These are phyloP conservation scores for Nemania bipapillata DNA, from an alignment of 2,329 filamentous ascomycete species.

Conservation along the genomic window DNA sequence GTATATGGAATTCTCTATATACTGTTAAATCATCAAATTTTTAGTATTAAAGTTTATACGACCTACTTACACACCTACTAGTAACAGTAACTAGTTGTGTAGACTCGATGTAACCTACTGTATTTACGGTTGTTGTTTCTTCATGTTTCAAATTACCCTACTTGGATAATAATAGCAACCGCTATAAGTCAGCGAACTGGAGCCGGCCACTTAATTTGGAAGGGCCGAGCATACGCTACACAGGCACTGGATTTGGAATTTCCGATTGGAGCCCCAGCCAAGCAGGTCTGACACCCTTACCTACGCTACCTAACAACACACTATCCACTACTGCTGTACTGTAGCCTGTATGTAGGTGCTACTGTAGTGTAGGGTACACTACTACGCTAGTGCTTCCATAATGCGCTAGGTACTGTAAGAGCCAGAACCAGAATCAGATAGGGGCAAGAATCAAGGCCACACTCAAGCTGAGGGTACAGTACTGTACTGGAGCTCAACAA, in stretches of 20 bases:
- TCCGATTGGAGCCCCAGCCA: conserved; percentile 23
- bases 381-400: background rate
- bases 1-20: too few relatives aligned
- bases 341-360: background rate
- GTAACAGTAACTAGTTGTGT: too few relatives aligned
- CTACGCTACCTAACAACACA: background rate
- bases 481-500: conserved; percentile 4
- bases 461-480: background rate
- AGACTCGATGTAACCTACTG: background rate
- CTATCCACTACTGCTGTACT: background rate
- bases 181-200: conserved; percentile 27
- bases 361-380: background rate
- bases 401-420: background rate
- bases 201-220: conserved; percentile 36
- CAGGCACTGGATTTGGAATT: conserved; percentile 36
- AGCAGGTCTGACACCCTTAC: conserved; percentile 24
- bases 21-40: too few relatives aligned
- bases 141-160: conserved; percentile 21
- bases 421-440: conserved; percentile 12
- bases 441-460: conserved; percentile 16
- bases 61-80: too few relatives aligned
- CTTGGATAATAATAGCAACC: conserved; percentile 22
- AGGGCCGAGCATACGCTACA: conserved; percentile 28
- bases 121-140: background rate
- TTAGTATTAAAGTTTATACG: too few relatives aligned